phyloP scores from a whole-genome alignment of 306 rosid species.

The Cucumis hystrix region DNA sequence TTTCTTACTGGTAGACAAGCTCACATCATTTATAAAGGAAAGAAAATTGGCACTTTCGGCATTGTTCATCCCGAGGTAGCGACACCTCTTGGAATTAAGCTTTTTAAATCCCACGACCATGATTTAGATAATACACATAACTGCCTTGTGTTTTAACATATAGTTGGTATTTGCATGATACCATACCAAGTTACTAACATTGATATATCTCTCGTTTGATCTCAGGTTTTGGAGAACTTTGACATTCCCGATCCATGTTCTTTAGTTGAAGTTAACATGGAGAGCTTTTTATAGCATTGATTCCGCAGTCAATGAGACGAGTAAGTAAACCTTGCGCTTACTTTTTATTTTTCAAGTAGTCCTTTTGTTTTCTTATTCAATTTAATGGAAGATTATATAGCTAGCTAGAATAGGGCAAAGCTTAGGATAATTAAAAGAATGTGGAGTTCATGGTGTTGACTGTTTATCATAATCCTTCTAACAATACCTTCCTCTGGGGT shows the following conservation, averaged over 20 bases:
- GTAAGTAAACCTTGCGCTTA: slow-evolving; percentile 14
- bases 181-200: background rate
- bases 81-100: background rate
- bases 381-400: background rate
- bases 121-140: background rate
- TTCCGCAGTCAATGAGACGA: slow-evolving; percentile 14
- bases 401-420: background rate
- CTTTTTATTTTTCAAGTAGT: background rate
- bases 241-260: slow-evolving; percentile 96
- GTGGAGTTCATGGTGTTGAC: background rate
- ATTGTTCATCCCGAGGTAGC: slow-evolving; percentile 89
- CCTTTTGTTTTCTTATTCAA: background rate
- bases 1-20: slow-evolving; percentile 83
- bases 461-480: background rate
- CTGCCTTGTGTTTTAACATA: background rate
- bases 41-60: slow-evolving; percentile 63
- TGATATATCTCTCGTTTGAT: background rate
- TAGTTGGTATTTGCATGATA: background rate
- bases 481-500: background rate
- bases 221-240: slow-evolving; percentile 72
- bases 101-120: background rate
- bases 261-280: slow-evolving; percentile 55
- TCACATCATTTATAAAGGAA: slow-evolving; percentile 52
- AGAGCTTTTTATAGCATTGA: slow-evolving; percentile 38
- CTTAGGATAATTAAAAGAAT: background rate